These are phyloP conservation scores for Lentithecium fluviatile DNA, from an alignment of 495 filamentous ascomycete species.

Conservation along the genomic window DNA sequence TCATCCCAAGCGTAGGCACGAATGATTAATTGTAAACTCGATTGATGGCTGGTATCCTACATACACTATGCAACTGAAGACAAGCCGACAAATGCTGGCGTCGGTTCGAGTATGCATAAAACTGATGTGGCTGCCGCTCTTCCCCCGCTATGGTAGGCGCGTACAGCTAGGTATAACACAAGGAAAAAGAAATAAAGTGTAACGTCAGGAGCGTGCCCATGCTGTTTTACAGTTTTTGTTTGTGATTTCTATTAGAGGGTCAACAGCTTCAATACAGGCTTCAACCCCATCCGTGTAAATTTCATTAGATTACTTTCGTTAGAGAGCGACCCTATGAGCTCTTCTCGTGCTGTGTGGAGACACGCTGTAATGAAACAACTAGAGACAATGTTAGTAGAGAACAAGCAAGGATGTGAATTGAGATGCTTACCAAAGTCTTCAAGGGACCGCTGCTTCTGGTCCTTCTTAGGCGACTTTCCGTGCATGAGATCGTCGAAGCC, in stretches of 20 bases:
- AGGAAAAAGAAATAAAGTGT: not conserved
- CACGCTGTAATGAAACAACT: slow-evolving; percentile 81
- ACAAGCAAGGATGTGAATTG: not conserved
- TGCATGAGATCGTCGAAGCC: slow-evolving; percentile 92
- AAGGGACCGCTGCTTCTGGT: slow-evolving; percentile 68
- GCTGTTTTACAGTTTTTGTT: slow-evolving; percentile 24
- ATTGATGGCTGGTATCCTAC: slow-evolving; percentile 10
- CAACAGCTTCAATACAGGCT: not conserved
- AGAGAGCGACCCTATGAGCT: slow-evolving; percentile 51
- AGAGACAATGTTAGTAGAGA: slow-evolving; percentile 37
- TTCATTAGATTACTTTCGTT: slow-evolving; percentile 25
- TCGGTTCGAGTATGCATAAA: too few relatives aligned
- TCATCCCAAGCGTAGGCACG: too few relatives aligned
- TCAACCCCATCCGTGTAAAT: slow-evolving; percentile 14
- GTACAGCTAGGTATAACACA: not conserved
- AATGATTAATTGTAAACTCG: too few relatives aligned
- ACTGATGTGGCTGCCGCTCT: too few relatives aligned
- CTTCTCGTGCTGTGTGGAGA: slow-evolving; percentile 81
- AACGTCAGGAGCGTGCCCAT: not conserved
- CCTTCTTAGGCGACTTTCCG: slow-evolving; percentile 74
- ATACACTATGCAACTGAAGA: not conserved
- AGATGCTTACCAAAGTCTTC: slow-evolving; percentile 78
- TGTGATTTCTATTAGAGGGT: slow-evolving; percentile 15
- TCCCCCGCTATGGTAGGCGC: not conserved
- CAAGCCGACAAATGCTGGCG: too few relatives aligned